phyloP scores from a whole-genome alignment of 2,329 filamentous ascomycete species.

The Colletotrichum endophyticum region DNA sequence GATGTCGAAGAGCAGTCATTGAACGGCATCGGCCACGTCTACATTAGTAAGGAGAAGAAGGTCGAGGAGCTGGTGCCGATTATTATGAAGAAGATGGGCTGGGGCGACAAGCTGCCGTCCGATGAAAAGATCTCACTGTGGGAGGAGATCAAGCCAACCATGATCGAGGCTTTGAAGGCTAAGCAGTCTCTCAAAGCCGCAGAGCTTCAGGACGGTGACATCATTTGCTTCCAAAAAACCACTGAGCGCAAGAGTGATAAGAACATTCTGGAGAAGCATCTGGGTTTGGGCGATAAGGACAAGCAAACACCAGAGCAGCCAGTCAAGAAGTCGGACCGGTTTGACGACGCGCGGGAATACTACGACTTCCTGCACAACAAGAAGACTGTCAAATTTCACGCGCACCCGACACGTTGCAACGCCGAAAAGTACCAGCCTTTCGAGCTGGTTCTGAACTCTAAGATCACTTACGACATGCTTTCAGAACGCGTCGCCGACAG shows the following conservation, averaged over 20 bases:
- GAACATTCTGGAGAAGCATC: slow-evolving; percentile 41
- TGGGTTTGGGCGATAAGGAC: slow-evolving; percentile 44
- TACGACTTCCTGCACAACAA: slow-evolving; percentile 94
- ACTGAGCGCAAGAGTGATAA: slow-evolving; percentile 50
- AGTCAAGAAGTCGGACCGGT: slow-evolving; percentile 52
- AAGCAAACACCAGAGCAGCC: slow-evolving; percentile 40
- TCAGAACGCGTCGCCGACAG: slow-evolving; percentile 82
- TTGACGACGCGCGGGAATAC: slow-evolving; percentile 79
- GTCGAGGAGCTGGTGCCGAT: slow-evolving; percentile 81
- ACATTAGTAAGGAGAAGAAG: slow-evolving; percentile 86
- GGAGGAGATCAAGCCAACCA: slow-evolving; percentile 97
- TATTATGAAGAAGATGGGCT: slow-evolving; percentile 84
- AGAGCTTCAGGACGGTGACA: slow-evolving; percentile 96
- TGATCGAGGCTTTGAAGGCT: slow-evolving; percentile 94
- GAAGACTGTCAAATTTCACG: slow-evolving; percentile 78
- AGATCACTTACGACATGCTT: slow-evolving; percentile 88
- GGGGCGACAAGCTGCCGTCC: slow-evolving; percentile 74
- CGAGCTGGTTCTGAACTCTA: slow-evolving; percentile 79
- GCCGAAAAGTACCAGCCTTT: slow-evolving; percentile 69
- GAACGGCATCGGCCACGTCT: slow-evolving; percentile 80
- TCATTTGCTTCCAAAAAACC: slow-evolving; percentile 87
- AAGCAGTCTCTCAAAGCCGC: slow-evolving; percentile 89
- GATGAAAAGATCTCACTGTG: slow-evolving; percentile 73
- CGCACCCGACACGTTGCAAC: slow-evolving; percentile 64
- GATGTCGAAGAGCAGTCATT: slow-evolving; percentile 78